Conservation (phyloP, 768 basidiomycete species). For the Auricularia sp. region DNA sequence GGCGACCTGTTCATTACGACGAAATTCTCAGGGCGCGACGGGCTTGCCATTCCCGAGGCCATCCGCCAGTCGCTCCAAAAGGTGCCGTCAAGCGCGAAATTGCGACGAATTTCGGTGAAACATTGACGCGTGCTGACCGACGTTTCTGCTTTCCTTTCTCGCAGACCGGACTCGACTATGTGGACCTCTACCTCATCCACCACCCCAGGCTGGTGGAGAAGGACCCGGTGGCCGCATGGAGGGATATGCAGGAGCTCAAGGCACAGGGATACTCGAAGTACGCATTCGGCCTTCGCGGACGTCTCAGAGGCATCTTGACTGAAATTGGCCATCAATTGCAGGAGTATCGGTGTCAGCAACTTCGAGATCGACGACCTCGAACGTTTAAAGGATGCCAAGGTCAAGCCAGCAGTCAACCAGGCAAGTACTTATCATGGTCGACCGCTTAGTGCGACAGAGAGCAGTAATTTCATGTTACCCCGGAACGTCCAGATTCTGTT, state of each 20-base stretch:
- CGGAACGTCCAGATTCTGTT: constrained; percentile 40
- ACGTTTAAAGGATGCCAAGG: constrained; percentile 45
- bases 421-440: constrained; percentile 21
- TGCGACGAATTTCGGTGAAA: not conserved
- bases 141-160: constrained; percentile 15
- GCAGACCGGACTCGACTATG: constrained; percentile 48
- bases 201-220: constrained; percentile 41
- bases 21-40: constrained; percentile 1
- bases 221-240: constrained; percentile 55
- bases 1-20: constrained; percentile 51
- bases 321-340: constrained; percentile 15
- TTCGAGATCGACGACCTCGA: constrained; percentile 47
- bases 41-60: not conserved
- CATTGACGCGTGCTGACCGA: constrained; percentile 7
- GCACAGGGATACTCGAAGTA: constrained; percentile 50
- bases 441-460: not conserved
- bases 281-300: constrained; percentile 6
- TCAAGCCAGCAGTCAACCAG: constrained; percentile 62
- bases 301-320: not conserved
- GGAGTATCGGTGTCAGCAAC: constrained; percentile 69
- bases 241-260: constrained; percentile 49
- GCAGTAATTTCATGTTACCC: not conserved
- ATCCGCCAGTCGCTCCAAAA: not conserved
- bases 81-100: not conserved
- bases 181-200: constrained; percentile 69